Evolutionary conservation across 2,329 filamentous ascomycete genomes (phyloP), one percentile per base, ranked within the genome.

Genomic region (Capronia americana): DNA sequence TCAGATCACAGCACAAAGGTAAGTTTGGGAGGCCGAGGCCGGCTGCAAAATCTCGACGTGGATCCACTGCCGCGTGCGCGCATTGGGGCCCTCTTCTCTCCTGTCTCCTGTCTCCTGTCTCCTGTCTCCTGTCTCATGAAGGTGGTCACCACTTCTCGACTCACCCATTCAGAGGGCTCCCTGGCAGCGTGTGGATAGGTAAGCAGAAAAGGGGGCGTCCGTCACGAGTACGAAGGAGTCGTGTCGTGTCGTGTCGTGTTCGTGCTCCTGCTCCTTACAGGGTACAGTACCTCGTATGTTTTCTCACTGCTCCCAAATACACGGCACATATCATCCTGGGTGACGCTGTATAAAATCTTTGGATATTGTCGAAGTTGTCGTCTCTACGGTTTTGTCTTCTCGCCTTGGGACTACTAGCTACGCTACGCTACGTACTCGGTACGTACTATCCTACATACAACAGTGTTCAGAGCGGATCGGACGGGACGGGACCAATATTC

Each of bases 1-100:
- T 41, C 14, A 17, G 17, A 44, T n/a, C n/a, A 44, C 32, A n/a
- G n/a, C 48, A 51, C 24, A 26, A 50, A 26, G 20, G 11, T 26
- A 23, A 51, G 20, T 55, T 34, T 55, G 26, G 53, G 53, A 30
- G 14, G 53, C 53, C 53, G 53, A 34, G 53, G 53, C 53, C 53
- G 24, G 14, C 53, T 24, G 28, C 24, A 4, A 12, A 11, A 12
- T 23, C 23, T 11, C 14, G 20, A 26, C 48, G 28, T 2, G 38
- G 38, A 44, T 44, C 38, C 38, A 44, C 14, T 34, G n/a, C n/a
- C n/a, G n/a, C 32, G 32, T 3, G 10, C 32, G 32, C 32, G 8
- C 14, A 2, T n/a, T 8, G 17, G 38, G 38, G 14, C 38, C 38
- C 14, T 41, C 38, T n/a, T 17, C n/a, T 12, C 46, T 50, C 46